phyloP scores from a whole-genome alignment of 768 basidiomycete genomes.

The Tubosaeta brunneosetosa region DNA sequence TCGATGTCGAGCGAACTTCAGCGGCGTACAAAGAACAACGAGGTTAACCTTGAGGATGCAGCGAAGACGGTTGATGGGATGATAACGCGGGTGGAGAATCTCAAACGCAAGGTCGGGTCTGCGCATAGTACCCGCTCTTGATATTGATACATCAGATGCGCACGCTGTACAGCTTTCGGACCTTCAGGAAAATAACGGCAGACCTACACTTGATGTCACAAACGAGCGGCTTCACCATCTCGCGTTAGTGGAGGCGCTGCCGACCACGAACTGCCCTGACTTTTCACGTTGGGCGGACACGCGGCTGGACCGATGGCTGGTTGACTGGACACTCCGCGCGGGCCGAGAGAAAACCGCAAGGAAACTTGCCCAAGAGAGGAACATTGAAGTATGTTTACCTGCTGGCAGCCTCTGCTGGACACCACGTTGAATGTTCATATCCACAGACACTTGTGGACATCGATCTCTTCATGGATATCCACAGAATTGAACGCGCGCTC shows the following conservation, averaged over 20 bases:
- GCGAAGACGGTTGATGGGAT: conserved; percentile 65
- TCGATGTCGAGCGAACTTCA: conserved; percentile 56
- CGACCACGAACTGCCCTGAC: conserved; percentile 47
- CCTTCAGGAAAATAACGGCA: conserved; percentile 42
- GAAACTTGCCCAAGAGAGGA: conserved; percentile 67
- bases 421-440: conserved; percentile 16
- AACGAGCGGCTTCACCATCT: conserved; percentile 72
- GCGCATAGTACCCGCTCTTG: conserved; percentile 15
- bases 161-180: conserved; percentile 41
- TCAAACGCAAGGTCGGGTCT: conserved; percentile 78
- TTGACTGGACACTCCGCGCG: conserved; percentile 85
- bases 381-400: conserved; percentile 63
- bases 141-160: conserved; percentile 15
- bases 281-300: conserved; percentile 76
- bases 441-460: conserved; percentile 81
- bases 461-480: conserved; percentile 86
- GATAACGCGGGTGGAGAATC: conserved; percentile 68
- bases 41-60: conserved; percentile 45
- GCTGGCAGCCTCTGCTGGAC: conserved; percentile 12
- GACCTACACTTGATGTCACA: conserved; percentile 66
- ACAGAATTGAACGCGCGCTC: conserved; percentile 80
- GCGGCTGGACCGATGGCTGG: conserved; percentile 82
- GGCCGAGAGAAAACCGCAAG: conserved; percentile 76
- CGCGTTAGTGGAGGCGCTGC: conserved; percentile 55
- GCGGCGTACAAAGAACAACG: conserved; percentile 37